Conservation (phyloP, 257 asterid genomes). For the Nicotiana benthamiana region DNA sequence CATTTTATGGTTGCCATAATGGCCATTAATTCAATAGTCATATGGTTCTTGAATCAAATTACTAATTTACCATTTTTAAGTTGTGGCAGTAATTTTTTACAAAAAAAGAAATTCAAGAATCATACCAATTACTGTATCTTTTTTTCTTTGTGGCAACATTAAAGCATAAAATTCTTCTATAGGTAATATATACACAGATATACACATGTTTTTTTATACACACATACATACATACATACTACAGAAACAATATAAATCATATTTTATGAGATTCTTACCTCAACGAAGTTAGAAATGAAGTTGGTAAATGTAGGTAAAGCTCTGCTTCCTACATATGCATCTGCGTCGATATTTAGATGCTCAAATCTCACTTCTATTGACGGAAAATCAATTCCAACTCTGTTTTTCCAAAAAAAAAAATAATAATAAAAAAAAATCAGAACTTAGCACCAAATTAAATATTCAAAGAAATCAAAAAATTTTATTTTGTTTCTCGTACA, state of each 20-base stretch:
- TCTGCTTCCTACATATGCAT: slow-evolving; percentile 46
- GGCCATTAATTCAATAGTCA: not conserved
- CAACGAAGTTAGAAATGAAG: slow-evolving; percentile 37
- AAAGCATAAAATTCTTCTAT: not conserved
- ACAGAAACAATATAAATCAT: not conserved
- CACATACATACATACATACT: no score
- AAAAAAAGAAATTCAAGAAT: no score
- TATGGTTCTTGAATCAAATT: not conserved
- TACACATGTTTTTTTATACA: not conserved
- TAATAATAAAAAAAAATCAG: no score
- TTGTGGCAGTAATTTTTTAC: not conserved
- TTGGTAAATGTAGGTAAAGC: slow-evolving; percentile 50
- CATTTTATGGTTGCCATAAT: not conserved
- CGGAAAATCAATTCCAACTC: slow-evolving; percentile 65
- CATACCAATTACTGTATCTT: no score
- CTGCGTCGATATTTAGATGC: slow-evolving; percentile 50
- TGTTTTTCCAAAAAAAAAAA: not conserved
- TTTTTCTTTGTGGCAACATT: not conserved
- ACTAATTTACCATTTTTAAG: not conserved
- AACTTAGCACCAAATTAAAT: not conserved
- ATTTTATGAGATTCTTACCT: slow-evolving; percentile 22
- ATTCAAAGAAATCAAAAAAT: not conserved
- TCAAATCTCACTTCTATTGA: slow-evolving; percentile 70
- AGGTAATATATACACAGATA: not conserved
- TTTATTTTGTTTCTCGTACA: no score